Conservation (phyloP, 192 early-diverging fungal species). For the Entomortierella parvispora region DNA sequence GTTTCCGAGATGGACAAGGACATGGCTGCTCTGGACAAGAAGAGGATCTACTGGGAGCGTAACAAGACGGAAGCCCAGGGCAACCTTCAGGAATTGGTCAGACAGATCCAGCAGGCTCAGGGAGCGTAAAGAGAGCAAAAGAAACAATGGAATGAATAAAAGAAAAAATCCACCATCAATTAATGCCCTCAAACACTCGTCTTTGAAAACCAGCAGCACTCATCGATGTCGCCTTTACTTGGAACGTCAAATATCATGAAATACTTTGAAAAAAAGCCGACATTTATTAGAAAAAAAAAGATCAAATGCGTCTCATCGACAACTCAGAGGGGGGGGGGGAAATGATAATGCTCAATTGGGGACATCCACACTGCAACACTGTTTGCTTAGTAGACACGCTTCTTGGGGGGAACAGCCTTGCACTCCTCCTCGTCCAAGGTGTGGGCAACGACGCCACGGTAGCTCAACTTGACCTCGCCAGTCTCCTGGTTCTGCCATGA, state of each 20-base stretch:
- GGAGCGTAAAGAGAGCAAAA: background rate
- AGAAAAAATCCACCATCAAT: background rate
- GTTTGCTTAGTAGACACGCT: conserved; percentile 48
- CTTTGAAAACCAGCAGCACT: too few species aligned
- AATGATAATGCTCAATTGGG: background rate
- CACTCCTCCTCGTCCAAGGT: conserved; percentile 96
- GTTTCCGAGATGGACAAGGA: conserved; percentile 59
- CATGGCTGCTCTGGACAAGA: conserved; percentile 60
- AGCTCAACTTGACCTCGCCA: conserved; percentile 78
- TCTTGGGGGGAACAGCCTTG: conserved; percentile 76
- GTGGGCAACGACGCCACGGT: conserved; percentile 81
- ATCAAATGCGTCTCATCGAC: background rate
- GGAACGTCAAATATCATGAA: too few species aligned
- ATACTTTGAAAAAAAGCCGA: background rate
- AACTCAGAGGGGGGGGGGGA: background rate
- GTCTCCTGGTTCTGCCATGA: conserved; percentile 90
- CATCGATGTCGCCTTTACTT: too few species aligned
- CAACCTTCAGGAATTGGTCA: conserved; percentile 53
- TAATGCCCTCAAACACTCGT: too few species aligned
- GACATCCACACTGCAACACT: background rate
- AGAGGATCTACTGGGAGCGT: conserved; percentile 66
- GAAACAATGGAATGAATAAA: background rate
- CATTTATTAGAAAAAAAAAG: background rate
- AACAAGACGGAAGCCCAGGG: conserved; percentile 63
- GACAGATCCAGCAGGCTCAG: conserved; percentile 35